Evolutionary conservation across 139 green algal species (phyloP).

Genomic region (Pleodorina starrii): DNA sequence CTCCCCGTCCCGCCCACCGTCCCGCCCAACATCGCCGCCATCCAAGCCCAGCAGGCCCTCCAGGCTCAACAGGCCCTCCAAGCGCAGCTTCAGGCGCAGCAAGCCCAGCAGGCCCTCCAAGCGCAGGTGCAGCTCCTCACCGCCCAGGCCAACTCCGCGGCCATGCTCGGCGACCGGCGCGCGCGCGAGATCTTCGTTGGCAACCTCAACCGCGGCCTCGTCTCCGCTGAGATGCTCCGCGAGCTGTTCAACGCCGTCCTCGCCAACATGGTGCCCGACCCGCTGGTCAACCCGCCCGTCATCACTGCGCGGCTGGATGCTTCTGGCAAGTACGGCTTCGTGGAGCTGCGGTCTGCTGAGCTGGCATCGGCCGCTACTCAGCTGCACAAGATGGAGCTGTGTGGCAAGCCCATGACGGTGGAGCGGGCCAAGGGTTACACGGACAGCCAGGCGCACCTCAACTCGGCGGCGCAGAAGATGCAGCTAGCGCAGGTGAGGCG

Average conservation of each 20-base stretch:
- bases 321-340: slow-evolving; percentile 74
- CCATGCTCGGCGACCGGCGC: slow-evolving; percentile 40
- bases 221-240: slow-evolving; percentile 77
- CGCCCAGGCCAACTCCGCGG: slow-evolving; percentile 41
- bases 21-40: slow-evolving; percentile 1
- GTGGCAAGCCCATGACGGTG: slow-evolving; percentile 85
- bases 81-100: slow-evolving; percentile 41
- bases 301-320: slow-evolving; percentile 73
- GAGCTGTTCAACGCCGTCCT: slow-evolving; percentile 90
- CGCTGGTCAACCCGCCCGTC: slow-evolving; percentile 80
- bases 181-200: slow-evolving; percentile 90
- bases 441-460: slow-evolving; percentile 37
- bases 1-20: neutral
- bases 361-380: slow-evolving; percentile 80
- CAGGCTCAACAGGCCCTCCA: slow-evolving; percentile 43
- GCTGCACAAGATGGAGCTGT: slow-evolving; percentile 90
- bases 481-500: slow-evolving; percentile 33
- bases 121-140: slow-evolving; percentile 46
- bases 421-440: slow-evolving; percentile 89
- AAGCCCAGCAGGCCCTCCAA: slow-evolving; percentile 36
- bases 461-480: slow-evolving; percentile 30
- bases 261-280: slow-evolving; percentile 73
- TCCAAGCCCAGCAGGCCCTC: slow-evolving; percentile 41
- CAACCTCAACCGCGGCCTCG: slow-evolving; percentile 86
- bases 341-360: slow-evolving; percentile 86